Percentiles rank a stretch among this genome's conserved stretches.
Evolutionary conservation across 2,329 filamentous ascomycete species (phyloP).

Genomic region (Tolypocladium guangdongense): DNA sequence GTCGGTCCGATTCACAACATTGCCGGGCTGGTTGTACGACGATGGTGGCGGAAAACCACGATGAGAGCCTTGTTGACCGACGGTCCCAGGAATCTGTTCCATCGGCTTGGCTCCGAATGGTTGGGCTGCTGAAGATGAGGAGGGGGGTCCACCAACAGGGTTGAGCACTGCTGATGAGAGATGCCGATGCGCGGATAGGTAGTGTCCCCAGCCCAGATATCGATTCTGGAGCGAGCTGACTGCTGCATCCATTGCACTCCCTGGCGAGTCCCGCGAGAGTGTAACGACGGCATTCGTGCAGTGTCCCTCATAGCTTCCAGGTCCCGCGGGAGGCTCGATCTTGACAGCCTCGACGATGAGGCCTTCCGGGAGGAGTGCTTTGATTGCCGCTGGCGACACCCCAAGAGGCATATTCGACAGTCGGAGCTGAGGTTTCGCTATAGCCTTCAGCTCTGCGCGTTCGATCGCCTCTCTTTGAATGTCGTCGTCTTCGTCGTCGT

Average conservation of each 20-base stretch:
- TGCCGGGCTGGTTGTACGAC: slow-evolving; percentile 44
- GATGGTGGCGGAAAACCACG: slow-evolving; percentile 67
- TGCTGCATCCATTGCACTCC: slow-evolving; percentile 70
- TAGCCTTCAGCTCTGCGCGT: slow-evolving; percentile 45
- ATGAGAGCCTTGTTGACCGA: slow-evolving; percentile 33
- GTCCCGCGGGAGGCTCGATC: slow-evolving; percentile 46
- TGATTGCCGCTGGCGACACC: slow-evolving; percentile 48
- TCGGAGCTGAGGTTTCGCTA: slow-evolving; percentile 51
- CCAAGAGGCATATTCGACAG: slow-evolving; percentile 50
- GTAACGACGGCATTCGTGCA: slow-evolving; percentile 71
- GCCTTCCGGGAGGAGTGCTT: slow-evolving; percentile 45
- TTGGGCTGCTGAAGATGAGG: slow-evolving; percentile 39
- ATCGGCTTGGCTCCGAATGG: slow-evolving; percentile 71
- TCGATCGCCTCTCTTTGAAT: slow-evolving; percentile 21
- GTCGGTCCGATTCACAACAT: slow-evolving; percentile 31
- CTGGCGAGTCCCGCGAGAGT: slow-evolving; percentile 67
- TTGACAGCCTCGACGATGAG: slow-evolving; percentile 64
- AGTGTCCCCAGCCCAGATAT: slow-evolving; percentile 77
- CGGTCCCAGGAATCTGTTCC: slow-evolving; percentile 26
- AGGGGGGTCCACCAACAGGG: slow-evolving; percentile 22
- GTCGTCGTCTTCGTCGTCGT: slow-evolving; percentile 42
- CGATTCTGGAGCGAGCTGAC: slow-evolving; percentile 71
- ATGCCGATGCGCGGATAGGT: slow-evolving; percentile 70
- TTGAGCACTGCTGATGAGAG: slow-evolving; percentile 62
- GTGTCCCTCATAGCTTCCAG: slow-evolving; percentile 51